Evolutionary conservation across 441 rosid genomes (phyloP).

Genomic region (Pelargonium myrrhifolium): DNA sequence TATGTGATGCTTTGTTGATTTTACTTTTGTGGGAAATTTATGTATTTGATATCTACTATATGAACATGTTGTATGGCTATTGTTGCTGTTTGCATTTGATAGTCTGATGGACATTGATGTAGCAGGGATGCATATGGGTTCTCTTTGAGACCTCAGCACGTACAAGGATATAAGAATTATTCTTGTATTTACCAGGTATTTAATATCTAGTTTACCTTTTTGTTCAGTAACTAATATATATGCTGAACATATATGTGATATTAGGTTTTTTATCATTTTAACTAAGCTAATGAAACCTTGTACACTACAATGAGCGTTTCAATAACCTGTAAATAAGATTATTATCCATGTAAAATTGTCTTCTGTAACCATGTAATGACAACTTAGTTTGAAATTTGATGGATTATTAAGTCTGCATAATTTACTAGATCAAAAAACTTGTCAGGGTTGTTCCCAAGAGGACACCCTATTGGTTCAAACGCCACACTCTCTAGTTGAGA

Average conservation of each 20-base stretch:
- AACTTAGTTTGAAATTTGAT: too few species aligned
- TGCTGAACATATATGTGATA: neutral
- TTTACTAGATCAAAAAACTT: too few species aligned
- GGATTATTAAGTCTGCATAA: too few species aligned
- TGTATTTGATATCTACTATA: neutral
- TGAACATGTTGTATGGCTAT: neutral
- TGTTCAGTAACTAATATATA: neutral
- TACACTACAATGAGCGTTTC: neutral
- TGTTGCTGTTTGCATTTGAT: slow-evolving; percentile 2
- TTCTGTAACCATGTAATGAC: neutral
- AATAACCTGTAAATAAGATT: neutral
- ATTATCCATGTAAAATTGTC: neutral
- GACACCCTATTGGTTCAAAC: too few species aligned
- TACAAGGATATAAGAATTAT: slow-evolving; percentile 52
- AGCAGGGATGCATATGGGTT: slow-evolving; percentile 66
- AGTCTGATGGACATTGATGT: slow-evolving; percentile 9
- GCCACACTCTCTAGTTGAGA: too few species aligned
- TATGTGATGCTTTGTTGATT: neutral
- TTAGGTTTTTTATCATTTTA: neutral
- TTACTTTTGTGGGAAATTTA: neutral
- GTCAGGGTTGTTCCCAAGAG: too few species aligned
- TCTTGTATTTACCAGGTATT: slow-evolving; percentile 41
- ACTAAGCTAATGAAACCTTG: neutral
- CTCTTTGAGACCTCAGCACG: slow-evolving; percentile 68
- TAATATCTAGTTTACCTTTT: neutral